Base-by-base conservation (phyloP, 371 early-diverging fungal genomes). In the Saksenaea oblongispora region DNA sequence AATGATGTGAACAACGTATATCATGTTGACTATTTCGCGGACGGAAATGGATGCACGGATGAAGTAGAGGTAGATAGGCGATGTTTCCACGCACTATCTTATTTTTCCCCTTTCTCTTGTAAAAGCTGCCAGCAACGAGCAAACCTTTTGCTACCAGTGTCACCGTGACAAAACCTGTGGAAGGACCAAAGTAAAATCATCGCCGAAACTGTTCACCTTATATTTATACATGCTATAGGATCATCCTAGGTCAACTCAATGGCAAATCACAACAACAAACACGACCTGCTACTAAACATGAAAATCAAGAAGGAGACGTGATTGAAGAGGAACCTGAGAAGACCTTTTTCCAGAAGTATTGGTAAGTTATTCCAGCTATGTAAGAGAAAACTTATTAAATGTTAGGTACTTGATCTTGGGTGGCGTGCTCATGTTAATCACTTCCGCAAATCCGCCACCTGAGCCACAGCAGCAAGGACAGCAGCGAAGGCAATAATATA, bases 291-390 rank as follows among this genome's bases (percentile, higher is more conserved):
- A 37, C 54, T 7, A 55, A 14, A 36, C 27, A 31, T 47, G 47
- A n/a, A 28, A 51, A 26, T 3, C 37, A 61, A 41, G 58, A 44
- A 14, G 53, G 53, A 58, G 54, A 36, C 15, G 42, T 28, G 7
- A 31, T 27, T 13, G 63, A 63, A 34, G 68, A 67, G 36, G 9
- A 42, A 22, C 64, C 64, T 53, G 69, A 69, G 26, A 64, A 69
- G 39, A 59, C 64, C 1, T 69, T 69, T 44, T 64, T 69, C 42
- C 69, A 69, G 54, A 69, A 69, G 36, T 69, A 69, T 47, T 69
- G 69, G 69, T 47, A 47, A 47, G 7, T 1, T 26, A 18, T 18
- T 22, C 2, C 1, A 22, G 7, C 3, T n/a, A 47, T 41, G 8
- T 10, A n/a, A n/a, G 22, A 22, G 22, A 18, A 18, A 7, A 7